phyloP scores from a whole-genome alignment of 2,329 filamentous ascomycete genomes.

The Aplosporella prunicola region DNA sequence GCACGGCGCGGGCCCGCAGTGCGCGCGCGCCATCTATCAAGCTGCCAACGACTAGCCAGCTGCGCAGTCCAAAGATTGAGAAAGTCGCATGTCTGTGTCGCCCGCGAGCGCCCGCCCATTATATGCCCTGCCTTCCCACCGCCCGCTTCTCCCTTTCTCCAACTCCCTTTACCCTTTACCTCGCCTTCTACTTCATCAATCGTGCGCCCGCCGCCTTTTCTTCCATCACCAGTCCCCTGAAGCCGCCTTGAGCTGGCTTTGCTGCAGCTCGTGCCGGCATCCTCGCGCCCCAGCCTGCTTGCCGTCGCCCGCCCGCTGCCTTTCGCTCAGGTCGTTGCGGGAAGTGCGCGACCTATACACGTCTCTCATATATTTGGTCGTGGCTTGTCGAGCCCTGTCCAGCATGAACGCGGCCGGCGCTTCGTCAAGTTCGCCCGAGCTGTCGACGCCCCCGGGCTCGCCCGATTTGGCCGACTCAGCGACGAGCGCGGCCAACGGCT shows the following conservation, averaged over 20 bases:
- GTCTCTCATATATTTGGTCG: no score
- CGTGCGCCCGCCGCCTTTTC: slow-evolving; percentile 1
- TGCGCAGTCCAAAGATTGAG: slow-evolving; percentile 1
- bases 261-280: slow-evolving; percentile 7
- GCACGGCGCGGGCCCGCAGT: no score
- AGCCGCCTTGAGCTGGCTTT: slow-evolving; percentile 1
- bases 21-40: no score
- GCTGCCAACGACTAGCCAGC: not conserved
- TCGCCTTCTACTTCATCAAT: slow-evolving; percentile 6
- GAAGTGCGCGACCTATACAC: no score
- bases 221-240: slow-evolving; percentile 6
- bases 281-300: slow-evolving; percentile 3
- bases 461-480: slow-evolving; percentile 13
- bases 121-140: slow-evolving; percentile 5
- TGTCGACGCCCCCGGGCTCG: slow-evolving; percentile 28
- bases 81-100: slow-evolving; percentile 8
- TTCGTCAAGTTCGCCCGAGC: slow-evolving; percentile 27
- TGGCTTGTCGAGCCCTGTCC: slow-evolving; percentile 17
- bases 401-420: slow-evolving; percentile 22
- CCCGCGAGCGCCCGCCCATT: slow-evolving; percentile 7
- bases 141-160: slow-evolving; percentile 2
- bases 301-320: slow-evolving; percentile 1
- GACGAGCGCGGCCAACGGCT: slow-evolving; percentile 16
- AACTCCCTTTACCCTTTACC: not conserved
- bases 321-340: no score